A percentile compares a stretch with the other conserved stretches of the same genome.
Conservation (phyloP, 2,329 filamentous ascomycete genomes). For the Dactylellina cionopaga region DNA sequence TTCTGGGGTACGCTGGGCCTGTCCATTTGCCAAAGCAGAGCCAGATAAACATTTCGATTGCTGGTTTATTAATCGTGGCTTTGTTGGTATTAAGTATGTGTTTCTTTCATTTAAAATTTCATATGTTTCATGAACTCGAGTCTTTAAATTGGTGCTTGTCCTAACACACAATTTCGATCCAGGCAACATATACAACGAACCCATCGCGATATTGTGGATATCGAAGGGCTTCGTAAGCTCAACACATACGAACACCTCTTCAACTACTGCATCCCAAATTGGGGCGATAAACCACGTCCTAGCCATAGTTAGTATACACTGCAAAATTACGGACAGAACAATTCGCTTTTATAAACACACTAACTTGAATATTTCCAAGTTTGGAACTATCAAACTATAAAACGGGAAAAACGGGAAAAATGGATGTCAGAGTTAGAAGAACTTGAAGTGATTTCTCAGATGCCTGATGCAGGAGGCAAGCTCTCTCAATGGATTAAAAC, state of each 20-base stretch:
- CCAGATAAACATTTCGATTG: background rate
- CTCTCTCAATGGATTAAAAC: background rate
- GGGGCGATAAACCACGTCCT: background rate
- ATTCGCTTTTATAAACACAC: no score
- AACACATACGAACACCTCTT: background rate
- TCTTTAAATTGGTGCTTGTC: background rate
- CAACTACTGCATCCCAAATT: background rate
- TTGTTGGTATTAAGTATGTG: background rate
- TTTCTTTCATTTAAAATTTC: no score
- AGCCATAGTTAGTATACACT: background rate
- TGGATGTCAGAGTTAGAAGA: background rate
- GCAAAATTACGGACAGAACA: no score
- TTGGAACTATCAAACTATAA: no score
- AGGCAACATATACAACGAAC: background rate
- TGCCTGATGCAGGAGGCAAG: background rate
- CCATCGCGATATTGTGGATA: background rate
- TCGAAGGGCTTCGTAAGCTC: background rate
- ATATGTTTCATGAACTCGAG: background rate
- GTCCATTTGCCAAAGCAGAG: background rate
- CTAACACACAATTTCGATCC: background rate
- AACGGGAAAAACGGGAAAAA: no score
- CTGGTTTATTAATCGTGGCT: background rate
- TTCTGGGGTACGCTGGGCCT: background rate
- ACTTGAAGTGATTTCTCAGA: background rate
- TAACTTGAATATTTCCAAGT: no score